Percentiles rank a stretch among this genome's conserved stretches.
These are phyloP conservation scores for Penicillium waksmanii DNA, from an alignment of 495 filamentous ascomycete genomes.

Conservation along the genomic window DNA sequence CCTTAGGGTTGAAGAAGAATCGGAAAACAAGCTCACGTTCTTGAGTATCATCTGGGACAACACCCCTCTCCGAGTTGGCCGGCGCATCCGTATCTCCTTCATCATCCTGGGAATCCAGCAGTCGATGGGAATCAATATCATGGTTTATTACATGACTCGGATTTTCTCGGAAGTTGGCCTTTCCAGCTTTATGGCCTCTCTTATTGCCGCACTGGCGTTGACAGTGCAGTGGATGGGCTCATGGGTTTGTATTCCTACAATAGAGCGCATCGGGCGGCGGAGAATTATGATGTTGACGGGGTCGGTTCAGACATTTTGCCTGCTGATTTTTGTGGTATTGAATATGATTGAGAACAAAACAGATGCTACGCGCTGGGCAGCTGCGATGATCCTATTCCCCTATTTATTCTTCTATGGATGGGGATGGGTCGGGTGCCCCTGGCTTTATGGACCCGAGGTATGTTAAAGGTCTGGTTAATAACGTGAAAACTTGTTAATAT, in stretches of 20 bases:
- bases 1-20: slow-evolving; percentile 18
- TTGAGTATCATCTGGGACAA: slow-evolving; percentile 29
- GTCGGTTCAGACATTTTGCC: slow-evolving; percentile 22
- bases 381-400: slow-evolving; percentile 23
- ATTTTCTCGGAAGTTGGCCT: slow-evolving; percentile 37
- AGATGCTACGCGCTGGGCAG: slow-evolving; percentile 23
- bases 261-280: slow-evolving; percentile 23
- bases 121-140: slow-evolving; percentile 35
- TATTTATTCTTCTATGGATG: slow-evolving; percentile 32
- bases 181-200: slow-evolving; percentile 20
- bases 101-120: slow-evolving; percentile 32
- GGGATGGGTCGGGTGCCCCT: slow-evolving; percentile 30
- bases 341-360: slow-evolving; percentile 17
- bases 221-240: slow-evolving; percentile 14
- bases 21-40: slow-evolving; percentile 19
- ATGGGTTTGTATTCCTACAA: neutral
- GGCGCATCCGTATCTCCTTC: slow-evolving; percentile 32
- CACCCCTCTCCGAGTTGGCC: slow-evolving; percentile 27
- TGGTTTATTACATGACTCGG: slow-evolving; percentile 34
- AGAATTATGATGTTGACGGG: slow-evolving; percentile 31
- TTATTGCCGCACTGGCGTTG: slow-evolving; percentile 35
- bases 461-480: neutral
- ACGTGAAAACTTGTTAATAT: neutral
- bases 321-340: slow-evolving; percentile 29
- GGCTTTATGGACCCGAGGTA: slow-evolving; percentile 35